Conservation (phyloP, 2,329 filamentous ascomycete species). For the Parastagonospora avenae region DNA sequence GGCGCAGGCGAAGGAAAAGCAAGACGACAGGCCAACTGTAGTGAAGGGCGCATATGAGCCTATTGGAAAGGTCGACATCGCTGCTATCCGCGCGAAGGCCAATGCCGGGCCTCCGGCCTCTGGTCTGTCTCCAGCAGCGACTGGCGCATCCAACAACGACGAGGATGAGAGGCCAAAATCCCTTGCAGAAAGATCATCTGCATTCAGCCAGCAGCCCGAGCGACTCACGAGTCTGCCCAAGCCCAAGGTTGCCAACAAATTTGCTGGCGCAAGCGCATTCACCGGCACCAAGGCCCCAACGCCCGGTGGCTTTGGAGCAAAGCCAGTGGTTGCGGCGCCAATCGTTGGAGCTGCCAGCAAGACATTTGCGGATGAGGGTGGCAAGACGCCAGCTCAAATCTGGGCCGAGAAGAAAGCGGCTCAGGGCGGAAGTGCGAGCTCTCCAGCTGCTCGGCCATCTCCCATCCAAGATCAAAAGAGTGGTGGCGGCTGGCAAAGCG, state of each 20-base stretch:
- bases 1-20: slow-evolving; percentile 67
- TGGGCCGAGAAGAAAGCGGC: slow-evolving; percentile 98
- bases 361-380: slow-evolving; percentile 91
- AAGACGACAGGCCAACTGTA: slow-evolving; percentile 78
- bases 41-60: slow-evolving; percentile 96
- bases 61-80: slow-evolving; percentile 95
- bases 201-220: slow-evolving; percentile 72
- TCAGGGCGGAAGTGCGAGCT: slow-evolving; percentile 63
- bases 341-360: slow-evolving; percentile 82
- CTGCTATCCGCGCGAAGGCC: slow-evolving; percentile 83
- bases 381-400: slow-evolving; percentile 93
- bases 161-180: slow-evolving; percentile 59
- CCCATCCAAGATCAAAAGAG: slow-evolving; percentile 66
- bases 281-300: slow-evolving; percentile 87
- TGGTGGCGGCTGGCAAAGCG: slow-evolving; percentile 85
- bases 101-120: slow-evolving; percentile 54
- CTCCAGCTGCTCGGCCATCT: slow-evolving; percentile 36
- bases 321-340: slow-evolving; percentile 62
- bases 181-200: slow-evolving; percentile 75
- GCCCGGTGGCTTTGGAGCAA: slow-evolving; percentile 70
- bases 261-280: slow-evolving; percentile 73
- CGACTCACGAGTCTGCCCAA: slow-evolving; percentile 88
- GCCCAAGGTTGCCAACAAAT: slow-evolving; percentile 92
- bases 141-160: slow-evolving; percentile 50
- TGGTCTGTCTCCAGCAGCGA: slow-evolving; percentile 51